These are phyloP conservation scores for Wickerhamiella sorbophila DNA, from an alignment of 805 yeast genomes.

Conservation along the genomic window DNA sequence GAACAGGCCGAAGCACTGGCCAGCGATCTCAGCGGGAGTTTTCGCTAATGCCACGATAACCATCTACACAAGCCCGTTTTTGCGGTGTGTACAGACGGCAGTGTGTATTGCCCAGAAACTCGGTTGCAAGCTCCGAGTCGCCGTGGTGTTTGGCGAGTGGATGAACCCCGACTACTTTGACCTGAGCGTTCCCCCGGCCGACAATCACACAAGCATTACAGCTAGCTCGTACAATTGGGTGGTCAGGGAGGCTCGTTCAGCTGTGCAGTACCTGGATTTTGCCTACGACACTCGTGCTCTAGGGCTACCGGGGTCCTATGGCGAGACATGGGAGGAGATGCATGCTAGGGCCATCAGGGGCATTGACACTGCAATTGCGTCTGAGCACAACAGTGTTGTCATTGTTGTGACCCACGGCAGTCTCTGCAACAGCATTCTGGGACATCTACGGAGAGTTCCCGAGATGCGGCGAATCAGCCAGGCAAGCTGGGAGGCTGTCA, in stretches of 20 bases:
- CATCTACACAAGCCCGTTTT: constrained; percentile 25
- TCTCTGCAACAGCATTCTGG: constrained; percentile 27
- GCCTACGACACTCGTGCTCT: constrained; percentile 7
- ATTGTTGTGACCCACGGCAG: constrained; percentile 29
- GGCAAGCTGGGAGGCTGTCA: constrained; percentile 10
- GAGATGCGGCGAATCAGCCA: constrained; percentile 21
- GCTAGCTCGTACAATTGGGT: constrained; percentile 18
- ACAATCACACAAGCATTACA: constrained; percentile 17
- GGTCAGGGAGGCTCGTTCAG: constrained; percentile 1
- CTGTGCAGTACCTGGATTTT: constrained; percentile 8
- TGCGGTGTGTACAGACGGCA: constrained; percentile 28
- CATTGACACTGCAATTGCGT: constrained; percentile 15
- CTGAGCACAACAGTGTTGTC: constrained; percentile 4
- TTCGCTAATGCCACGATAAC: constrained; percentile 6
- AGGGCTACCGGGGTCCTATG: constrained; percentile 22
- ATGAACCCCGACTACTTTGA: constrained; percentile 26
- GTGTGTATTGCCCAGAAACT: constrained; percentile 15
- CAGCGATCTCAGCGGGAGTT: constrained; percentile 6
- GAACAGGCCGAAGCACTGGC: constrained; percentile 3
- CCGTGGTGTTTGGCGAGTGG: constrained; percentile 28
- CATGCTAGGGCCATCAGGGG: constrained; percentile 22
- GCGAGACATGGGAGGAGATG: constrained; percentile 27
- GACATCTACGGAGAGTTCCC: constrained; percentile 21
- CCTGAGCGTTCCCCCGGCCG: constrained; percentile 24
- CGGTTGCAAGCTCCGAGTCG: constrained; percentile 16